Evolutionary conservation across 495 filamentous ascomycete genomes (phyloP).

Genomic region (Aspergillus bridgeri): DNA sequence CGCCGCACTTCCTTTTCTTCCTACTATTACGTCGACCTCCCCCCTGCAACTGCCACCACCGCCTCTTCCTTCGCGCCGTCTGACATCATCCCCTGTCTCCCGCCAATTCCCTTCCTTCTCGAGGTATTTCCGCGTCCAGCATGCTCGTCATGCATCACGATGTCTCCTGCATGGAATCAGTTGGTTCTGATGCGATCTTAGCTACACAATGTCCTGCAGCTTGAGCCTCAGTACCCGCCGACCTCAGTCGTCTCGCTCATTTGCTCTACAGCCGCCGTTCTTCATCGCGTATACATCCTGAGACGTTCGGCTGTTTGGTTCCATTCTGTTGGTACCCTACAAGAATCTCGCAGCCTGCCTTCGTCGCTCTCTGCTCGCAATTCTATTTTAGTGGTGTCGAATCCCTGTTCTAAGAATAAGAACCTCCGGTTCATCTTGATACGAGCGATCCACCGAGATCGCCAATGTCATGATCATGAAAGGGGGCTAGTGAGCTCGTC

Average conservation of each 20-base stretch:
- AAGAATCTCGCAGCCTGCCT: slow-evolving; percentile 4
- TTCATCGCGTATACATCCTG: slow-evolving; percentile 5
- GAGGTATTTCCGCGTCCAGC: neutral
- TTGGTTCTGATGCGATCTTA: neutral
- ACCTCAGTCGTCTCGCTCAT: neutral
- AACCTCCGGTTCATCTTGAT: neutral
- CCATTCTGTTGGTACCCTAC: slow-evolving; percentile 16
- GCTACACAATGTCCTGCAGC: neutral
- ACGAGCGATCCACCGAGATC: slow-evolving; percentile 1
- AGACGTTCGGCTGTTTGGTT: slow-evolving; percentile 11
- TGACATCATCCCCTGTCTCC: neutral
- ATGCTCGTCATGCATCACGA: neutral
- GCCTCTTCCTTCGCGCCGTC: neutral
- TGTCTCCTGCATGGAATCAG: neutral
- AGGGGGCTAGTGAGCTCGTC: slow-evolving; percentile 3
- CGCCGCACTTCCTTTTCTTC: neutral
- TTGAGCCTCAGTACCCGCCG: slow-evolving; percentile 1
- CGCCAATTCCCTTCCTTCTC: neutral
- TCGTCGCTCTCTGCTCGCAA: neutral
- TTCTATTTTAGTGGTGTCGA: slow-evolving; percentile 1
- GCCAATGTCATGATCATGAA: slow-evolving; percentile 5
- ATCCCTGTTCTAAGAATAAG: slow-evolving; percentile 11
- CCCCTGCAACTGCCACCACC: slow-evolving; percentile 1
- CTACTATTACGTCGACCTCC: neutral
- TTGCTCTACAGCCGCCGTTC: slow-evolving; percentile 9